A percentile compares a stretch with the other conserved stretches of the same genome.
Evolutionary conservation across 1,139 yeast species (phyloP).

Genomic region (Debaryomyces fabryi): DNA sequence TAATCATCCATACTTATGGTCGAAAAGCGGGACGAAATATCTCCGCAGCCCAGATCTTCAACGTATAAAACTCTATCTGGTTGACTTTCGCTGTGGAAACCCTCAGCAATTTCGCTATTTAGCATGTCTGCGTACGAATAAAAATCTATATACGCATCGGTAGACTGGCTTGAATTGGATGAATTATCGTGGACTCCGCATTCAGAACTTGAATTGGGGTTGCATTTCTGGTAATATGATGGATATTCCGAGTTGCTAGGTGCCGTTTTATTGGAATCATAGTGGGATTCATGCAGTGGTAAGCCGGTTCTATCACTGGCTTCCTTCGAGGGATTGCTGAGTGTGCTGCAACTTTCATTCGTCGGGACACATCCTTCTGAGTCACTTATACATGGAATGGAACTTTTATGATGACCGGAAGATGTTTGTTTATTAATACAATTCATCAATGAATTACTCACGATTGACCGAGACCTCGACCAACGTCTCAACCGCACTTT

Average conservation of each 20-base stretch:
- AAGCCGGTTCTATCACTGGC: neutral
- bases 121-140: slow-evolving; percentile 34
- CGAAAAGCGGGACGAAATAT: slow-evolving; percentile 10
- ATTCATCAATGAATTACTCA: slow-evolving; percentile 22
- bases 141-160: slow-evolving; percentile 23
- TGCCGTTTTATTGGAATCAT: neutral
- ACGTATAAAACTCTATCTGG: neutral
- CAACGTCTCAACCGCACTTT: slow-evolving; percentile 6
- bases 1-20: slow-evolving; percentile 27
- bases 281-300: neutral
- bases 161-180: neutral
- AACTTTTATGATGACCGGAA: neutral
- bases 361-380: neutral
- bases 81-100: neutral
- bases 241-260: neutral
- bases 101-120: slow-evolving; percentile 18
- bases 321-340: neutral
- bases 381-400: neutral
- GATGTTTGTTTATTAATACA: slow-evolving; percentile 15
- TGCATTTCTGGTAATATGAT: neutral
- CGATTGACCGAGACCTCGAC: slow-evolving; percentile 22
- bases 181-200: neutral
- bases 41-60: neutral
- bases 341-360: neutral
- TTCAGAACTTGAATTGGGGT: neutral